Percentiles rank a stretch among this genome's conserved stretches.
Conservation (phyloP, 768 basidiomycete species). For the Russula griseocarnosa region DNA sequence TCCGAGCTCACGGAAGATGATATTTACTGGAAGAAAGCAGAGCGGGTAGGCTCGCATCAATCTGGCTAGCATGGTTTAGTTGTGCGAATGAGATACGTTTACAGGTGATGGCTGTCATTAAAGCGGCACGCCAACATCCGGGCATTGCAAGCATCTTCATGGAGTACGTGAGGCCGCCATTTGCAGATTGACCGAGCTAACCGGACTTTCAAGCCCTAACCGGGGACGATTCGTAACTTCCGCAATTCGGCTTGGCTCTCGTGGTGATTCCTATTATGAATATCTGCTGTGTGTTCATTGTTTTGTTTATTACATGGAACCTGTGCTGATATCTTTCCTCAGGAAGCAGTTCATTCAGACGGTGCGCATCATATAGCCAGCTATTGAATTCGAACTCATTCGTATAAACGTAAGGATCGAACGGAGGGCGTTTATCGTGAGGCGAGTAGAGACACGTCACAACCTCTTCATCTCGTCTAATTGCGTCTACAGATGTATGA, state of each 20-base stretch:
- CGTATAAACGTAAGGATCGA: conserved; percentile 46
- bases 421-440: conserved; percentile 75
- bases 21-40: conserved; percentile 76
- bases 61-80: background rate
- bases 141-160: conserved; percentile 85
- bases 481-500: conserved; percentile 72
- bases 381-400: conserved; percentile 10
- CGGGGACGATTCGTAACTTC: conserved; percentile 56
- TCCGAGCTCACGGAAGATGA: conserved; percentile 71
- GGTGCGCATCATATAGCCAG: conserved; percentile 23
- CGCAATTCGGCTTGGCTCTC: conserved; percentile 82
- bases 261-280: conserved; percentile 94
- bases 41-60: conserved; percentile 47
- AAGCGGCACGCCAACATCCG: conserved; percentile 54
- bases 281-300: conserved; percentile 62
- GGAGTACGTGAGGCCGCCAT: conserved; percentile 44
- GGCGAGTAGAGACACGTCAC: conserved; percentile 40
- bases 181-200: background rate
- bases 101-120: conserved; percentile 70
- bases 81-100: background rate
- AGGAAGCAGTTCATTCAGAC: conserved; percentile 82
- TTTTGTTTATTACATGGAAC: conserved; percentile 13
- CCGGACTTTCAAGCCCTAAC: conserved; percentile 38
- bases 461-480: background rate
- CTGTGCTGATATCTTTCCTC: conserved; percentile 20